These are phyloP conservation scores for Trifolium pratense DNA, from an alignment of 306 rosid genomes.

Conservation along the genomic window DNA sequence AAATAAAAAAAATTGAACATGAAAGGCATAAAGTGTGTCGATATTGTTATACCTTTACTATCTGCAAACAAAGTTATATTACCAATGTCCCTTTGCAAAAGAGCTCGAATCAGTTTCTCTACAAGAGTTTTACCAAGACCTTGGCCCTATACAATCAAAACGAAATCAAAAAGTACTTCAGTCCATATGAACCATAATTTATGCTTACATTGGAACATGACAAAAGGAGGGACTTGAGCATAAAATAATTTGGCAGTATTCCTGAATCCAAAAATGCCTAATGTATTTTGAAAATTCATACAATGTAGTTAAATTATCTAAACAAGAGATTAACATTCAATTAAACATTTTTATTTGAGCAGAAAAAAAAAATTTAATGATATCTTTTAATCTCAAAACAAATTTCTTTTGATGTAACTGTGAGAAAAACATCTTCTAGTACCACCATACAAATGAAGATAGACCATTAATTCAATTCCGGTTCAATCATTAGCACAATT, in stretches of 20 bases:
- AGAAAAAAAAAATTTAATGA: background rate
- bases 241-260: slow-evolving; percentile 26
- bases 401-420: background rate
- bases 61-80: slow-evolving; percentile 93
- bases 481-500: slow-evolving; percentile 21
- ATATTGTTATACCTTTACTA: slow-evolving; percentile 71
- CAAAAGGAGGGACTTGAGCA: slow-evolving; percentile 8
- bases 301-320: background rate
- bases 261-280: slow-evolving; percentile 13
- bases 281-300: slow-evolving; percentile 10
- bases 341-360: background rate
- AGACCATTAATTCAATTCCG: background rate
- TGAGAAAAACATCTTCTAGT: background rate
- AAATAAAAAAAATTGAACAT: background rate
- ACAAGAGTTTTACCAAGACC: slow-evolving; percentile 95
- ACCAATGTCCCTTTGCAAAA: slow-evolving; percentile 91
- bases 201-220: slow-evolving; percentile 17
- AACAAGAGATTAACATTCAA: slow-evolving; percentile 1
- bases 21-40: slow-evolving; percentile 8
- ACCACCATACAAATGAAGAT: background rate
- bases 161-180: slow-evolving; percentile 33
- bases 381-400: background rate
- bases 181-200: slow-evolving; percentile 16
- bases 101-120: slow-evolving; percentile 84
- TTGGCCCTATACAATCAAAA: slow-evolving; percentile 71